phyloP scores from a whole-genome alignment of 73 alveolate genomes.

The Paramecium caudatum region DNA sequence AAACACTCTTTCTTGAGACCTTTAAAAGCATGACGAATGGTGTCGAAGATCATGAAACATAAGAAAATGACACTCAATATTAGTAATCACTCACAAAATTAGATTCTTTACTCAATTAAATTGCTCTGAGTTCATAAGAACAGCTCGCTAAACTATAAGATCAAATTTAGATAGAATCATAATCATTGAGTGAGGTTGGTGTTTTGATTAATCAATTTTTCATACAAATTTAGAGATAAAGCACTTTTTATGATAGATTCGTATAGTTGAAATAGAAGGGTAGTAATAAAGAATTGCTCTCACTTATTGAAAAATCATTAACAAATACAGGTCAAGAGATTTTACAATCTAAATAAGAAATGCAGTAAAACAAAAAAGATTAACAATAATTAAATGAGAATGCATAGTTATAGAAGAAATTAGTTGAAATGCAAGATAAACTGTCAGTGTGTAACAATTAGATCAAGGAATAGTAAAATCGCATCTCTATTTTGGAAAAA shows the following conservation, averaged over 20 bases:
- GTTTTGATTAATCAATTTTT: slow-evolving; percentile 38
- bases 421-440: slow-evolving; percentile 36
- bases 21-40: neutral
- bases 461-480: slow-evolving; percentile 12
- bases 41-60: neutral
- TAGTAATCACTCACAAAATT: neutral
- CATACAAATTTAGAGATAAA: neutral
- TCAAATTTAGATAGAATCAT: neutral
- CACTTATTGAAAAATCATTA: slow-evolving; percentile 32
- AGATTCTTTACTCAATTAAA: no score
- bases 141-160: neutral
- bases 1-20: no score
- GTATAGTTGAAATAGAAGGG: neutral
- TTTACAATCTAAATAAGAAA: neutral
- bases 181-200: neutral
- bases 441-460: neutral
- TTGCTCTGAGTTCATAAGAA: neutral
- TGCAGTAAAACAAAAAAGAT: neutral
- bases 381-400: slow-evolving; percentile 7
- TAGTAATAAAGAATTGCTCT: neutral
- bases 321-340: slow-evolving; percentile 30
- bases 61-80: neutral
- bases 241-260: slow-evolving; percentile 42
- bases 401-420: neutral
- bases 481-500: slow-evolving; percentile 18